Percentiles rank a stretch among this genome's conserved stretches.
Conservation (phyloP, 805 yeast genomes). For the Kuraishia cidri region DNA sequence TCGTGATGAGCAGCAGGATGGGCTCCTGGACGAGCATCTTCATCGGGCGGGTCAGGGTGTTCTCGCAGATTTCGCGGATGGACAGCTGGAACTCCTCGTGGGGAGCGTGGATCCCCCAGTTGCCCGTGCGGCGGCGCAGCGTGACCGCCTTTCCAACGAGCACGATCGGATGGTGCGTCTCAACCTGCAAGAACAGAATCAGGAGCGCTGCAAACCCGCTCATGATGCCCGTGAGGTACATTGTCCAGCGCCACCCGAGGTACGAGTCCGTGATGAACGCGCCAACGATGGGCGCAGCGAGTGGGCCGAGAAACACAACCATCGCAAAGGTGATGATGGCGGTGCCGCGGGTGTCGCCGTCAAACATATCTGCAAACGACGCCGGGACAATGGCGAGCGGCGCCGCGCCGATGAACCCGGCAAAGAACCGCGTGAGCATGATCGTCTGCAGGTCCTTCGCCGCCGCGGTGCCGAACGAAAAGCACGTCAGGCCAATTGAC, state of each 20-base stretch:
- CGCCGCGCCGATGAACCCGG: slow-evolving; percentile 78
- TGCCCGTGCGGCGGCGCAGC: slow-evolving; percentile 60
- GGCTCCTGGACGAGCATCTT: slow-evolving; percentile 64
- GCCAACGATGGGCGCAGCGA: slow-evolving; percentile 74
- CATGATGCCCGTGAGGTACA: slow-evolving; percentile 61
- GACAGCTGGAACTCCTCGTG: slow-evolving; percentile 56
- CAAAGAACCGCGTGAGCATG: slow-evolving; percentile 69
- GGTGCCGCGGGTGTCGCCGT: slow-evolving; percentile 56
- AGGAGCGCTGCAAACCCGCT: slow-evolving; percentile 30
- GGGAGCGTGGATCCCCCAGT: slow-evolving; percentile 77
- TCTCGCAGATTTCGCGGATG: slow-evolving; percentile 48
- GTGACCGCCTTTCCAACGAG: slow-evolving; percentile 52
- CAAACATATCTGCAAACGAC: slow-evolving; percentile 74
- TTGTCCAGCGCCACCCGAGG: slow-evolving; percentile 80
- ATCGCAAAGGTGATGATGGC: slow-evolving; percentile 66
- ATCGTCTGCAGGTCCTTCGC: slow-evolving; percentile 73
- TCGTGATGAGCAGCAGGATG: slow-evolving; percentile 51
- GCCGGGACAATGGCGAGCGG: slow-evolving; percentile 86
- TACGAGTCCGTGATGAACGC: slow-evolving; percentile 52
- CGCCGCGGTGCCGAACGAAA: slow-evolving; percentile 69
- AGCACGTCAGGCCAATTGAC: slow-evolving; percentile 44
- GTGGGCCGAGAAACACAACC: slow-evolving; percentile 73
- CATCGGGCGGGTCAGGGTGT: slow-evolving; percentile 61
- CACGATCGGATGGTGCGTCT: slow-evolving; percentile 67
- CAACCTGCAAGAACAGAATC: slow-evolving; percentile 41